Evolutionary conservation across 495 filamentous ascomycete genomes (phyloP), one percentile per base, ranked within the genome.

Genomic region (Tuber aestivum): DNA sequence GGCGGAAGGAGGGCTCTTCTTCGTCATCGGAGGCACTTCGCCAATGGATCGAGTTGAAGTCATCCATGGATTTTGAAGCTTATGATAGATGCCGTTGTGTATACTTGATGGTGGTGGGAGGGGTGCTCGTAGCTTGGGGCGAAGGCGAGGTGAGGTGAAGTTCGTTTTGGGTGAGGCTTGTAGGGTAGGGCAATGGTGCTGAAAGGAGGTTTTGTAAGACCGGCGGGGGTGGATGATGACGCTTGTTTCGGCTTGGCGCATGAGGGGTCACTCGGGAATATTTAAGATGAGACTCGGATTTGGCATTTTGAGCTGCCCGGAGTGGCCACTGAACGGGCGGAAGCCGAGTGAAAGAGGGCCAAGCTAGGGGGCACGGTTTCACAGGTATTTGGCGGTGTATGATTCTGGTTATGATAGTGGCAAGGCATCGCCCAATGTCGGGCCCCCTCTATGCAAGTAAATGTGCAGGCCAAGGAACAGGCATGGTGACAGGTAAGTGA

Each of bases 31-130:
- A 56, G 7, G 69, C 42, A 27, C 41, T 75, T 27, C 50, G 70
- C 80, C 81, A 82, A 74, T 72, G 80, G 35, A 79, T 75, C 35
- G 77, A 69, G 70, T 82, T 75, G 72, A 82, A 82, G 42, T 71
- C 70, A 45, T 82, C 77, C 65, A 82, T 82, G 14, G 20, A 40
- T 44, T 23, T 38, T 44, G 4, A 37, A 38, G 41, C 14, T 18
- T 56, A 20, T 37, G 48, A 21, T 37, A 18, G 69, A 35, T 69
- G 69, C 48, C 27, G 35, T 5, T 38, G 71, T 2, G 37, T 23
- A 23, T 76, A 16, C 35, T 65, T 21, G 38, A 50, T 16, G 23
- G 71, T 37, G 32, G 38, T 27, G 23, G 35, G 69, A 27, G 41
- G 73, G 41, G 74, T 37, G 21, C 16, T 27, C 20, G 72, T 21